A percentile compares a stretch with the other conserved stretches of the same genome.
phyloP scores from a whole-genome alignment of 2,329 filamentous ascomycete genomes.

The Penicillium sp. region DNA sequence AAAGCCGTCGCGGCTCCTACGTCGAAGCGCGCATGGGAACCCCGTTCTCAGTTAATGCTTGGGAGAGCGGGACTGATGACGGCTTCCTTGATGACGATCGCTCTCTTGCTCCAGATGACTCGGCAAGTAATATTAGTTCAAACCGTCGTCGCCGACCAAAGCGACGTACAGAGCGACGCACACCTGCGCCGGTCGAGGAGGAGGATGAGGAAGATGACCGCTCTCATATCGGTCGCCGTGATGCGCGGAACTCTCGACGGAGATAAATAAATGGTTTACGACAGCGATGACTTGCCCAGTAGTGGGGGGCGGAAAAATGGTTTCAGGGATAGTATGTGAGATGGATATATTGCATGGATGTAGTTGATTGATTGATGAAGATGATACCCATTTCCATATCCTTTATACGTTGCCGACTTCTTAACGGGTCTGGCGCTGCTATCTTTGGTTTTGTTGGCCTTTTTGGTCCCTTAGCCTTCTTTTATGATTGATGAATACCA shows the following conservation, averaged over 20 bases:
- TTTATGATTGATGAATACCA: conserved; percentile 24
- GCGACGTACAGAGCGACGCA: conserved; percentile 53
- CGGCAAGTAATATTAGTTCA: conserved; percentile 55
- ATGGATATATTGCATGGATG: conserved; percentile 22
- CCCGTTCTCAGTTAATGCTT: conserved; percentile 38
- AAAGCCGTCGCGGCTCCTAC: conserved; percentile 47
- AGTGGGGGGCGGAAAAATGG: neutral
- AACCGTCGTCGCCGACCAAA: conserved; percentile 50
- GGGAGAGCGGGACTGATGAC: conserved; percentile 50
- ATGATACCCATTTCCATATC: conserved; percentile 21
- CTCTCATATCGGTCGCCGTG: conserved; percentile 28
- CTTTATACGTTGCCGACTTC: neutral
- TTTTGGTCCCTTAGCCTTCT: neutral
- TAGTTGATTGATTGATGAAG: conserved; percentile 12
- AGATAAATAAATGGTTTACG: conserved; percentile 21
- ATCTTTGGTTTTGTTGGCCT: conserved; percentile 1
- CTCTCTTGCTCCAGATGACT: conserved; percentile 54
- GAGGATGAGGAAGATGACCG: conserved; percentile 49
- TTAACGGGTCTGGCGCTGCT: neutral
- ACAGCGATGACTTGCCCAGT: too few relatives aligned
- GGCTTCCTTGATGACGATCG: conserved; percentile 51
- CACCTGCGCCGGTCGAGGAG: conserved; percentile 52
- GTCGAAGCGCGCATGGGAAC: conserved; percentile 50
- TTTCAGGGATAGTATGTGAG: neutral
- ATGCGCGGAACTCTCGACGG: conserved; percentile 30